Conservation (phyloP, 352 stramenopile genomes). For the Pythium sp. region DNA sequence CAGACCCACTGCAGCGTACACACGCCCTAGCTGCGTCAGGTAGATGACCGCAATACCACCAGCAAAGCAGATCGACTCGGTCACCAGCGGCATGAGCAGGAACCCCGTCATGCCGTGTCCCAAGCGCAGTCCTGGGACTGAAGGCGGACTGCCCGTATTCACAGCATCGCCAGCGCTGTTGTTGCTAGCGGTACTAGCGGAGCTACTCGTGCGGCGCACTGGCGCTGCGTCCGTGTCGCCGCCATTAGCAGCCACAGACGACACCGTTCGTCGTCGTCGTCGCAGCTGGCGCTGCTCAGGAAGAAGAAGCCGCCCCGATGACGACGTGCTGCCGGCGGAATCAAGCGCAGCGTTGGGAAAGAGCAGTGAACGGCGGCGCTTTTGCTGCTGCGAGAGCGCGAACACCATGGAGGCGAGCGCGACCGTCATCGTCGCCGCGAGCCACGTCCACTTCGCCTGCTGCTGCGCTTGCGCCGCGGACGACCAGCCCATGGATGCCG, state of each 20-base stretch:
- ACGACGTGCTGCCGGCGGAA: not conserved
- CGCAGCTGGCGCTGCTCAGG: slow-evolving; percentile 7
- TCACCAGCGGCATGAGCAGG: slow-evolving; percentile 32
- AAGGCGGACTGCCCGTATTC: not conserved
- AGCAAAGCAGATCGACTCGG: slow-evolving; percentile 29
- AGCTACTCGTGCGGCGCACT: not conserved
- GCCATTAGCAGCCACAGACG: not conserved
- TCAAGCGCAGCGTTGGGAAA: not conserved
- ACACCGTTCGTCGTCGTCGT: slow-evolving; percentile 4
- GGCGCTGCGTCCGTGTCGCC: not conserved
- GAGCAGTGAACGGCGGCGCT: slow-evolving; percentile 18
- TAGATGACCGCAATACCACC: slow-evolving; percentile 25
- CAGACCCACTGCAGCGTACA: slow-evolving; percentile 22
- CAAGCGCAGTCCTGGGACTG: slow-evolving; percentile 23
- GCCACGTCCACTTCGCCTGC: slow-evolving; percentile 25
- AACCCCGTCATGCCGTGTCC: slow-evolving; percentile 27
- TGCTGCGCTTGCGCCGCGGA: slow-evolving; percentile 1
- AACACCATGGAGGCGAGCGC: slow-evolving; percentile 32
- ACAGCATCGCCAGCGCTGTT: too few relatives aligned
- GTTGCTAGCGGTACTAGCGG: not conserved
- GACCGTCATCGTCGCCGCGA: slow-evolving; percentile 26
- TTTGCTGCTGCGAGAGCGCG: slow-evolving; percentile 25
- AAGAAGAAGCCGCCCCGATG: not conserved
- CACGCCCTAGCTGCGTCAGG: slow-evolving; percentile 18
- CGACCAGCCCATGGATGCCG: slow-evolving; percentile 6